Evolutionary conservation across 352 stramenopile genomes (phyloP).

Genomic region (Pythium volutum): DNA sequence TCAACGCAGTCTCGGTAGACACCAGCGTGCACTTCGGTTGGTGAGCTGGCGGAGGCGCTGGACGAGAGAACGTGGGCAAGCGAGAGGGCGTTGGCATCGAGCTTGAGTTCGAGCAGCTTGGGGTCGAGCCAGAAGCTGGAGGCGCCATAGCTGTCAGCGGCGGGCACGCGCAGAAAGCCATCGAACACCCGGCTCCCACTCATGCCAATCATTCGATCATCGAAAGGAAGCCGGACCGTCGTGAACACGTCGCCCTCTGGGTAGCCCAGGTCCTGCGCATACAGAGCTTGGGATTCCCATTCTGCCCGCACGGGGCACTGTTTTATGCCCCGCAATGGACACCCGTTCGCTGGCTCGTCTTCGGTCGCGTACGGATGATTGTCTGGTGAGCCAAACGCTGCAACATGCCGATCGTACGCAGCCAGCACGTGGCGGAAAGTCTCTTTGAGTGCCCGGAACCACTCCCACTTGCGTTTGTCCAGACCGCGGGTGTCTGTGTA

Average conservation of each 20-base stretch:
- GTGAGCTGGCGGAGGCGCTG: background rate
- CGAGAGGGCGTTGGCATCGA: background rate
- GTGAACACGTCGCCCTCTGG: background rate
- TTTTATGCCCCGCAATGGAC: background rate
- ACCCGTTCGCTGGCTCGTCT: background rate
- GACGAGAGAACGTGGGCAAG: background rate
- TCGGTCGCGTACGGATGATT: background rate
- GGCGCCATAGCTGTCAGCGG: no score
- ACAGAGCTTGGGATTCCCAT: background rate
- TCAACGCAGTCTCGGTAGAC: no score
- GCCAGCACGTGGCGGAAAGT: background rate
- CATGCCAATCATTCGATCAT: no score
- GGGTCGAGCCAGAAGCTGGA: background rate
- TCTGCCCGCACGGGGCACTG: background rate
- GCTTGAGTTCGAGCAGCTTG: background rate
- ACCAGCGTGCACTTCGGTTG: background rate
- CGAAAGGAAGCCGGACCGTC: no score
- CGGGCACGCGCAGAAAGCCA: no score
- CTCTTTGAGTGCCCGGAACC: background rate
- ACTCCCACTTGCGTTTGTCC: background rate
- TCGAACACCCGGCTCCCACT: no score
- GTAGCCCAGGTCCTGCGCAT: background rate
- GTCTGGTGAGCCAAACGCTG: background rate
- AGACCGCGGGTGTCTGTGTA: no score
- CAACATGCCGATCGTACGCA: background rate